Evolutionary conservation across 192 early-diverging fungal species (phyloP).

Genomic region (Thoreauomyces humboldtii): DNA sequence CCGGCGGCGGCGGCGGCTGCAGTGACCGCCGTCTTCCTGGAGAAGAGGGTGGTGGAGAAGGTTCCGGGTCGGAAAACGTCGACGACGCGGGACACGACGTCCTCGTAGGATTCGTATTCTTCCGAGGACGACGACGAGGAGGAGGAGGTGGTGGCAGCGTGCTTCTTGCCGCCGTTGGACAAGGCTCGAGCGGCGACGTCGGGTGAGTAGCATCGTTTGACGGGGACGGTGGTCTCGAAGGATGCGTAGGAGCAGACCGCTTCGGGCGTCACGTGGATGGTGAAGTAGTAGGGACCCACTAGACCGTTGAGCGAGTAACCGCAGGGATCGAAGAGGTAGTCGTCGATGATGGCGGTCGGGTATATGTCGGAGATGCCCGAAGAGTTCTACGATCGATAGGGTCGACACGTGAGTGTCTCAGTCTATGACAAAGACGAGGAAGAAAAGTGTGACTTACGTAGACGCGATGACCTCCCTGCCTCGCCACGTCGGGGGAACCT

Average conservation of each 20-base stretch:
- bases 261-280: conserved; percentile 98
- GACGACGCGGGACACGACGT: conserved; percentile 72
- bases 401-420: background rate
- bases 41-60: conserved; percentile 80
- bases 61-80: conserved; percentile 76
- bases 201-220: conserved; percentile 46
- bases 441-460: conserved; percentile 18
- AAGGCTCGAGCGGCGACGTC: conserved; percentile 24
- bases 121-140: conserved; percentile 10
- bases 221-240: conserved; percentile 90
- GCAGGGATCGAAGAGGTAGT: conserved; percentile 92
- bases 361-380: conserved; percentile 83
- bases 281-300: conserved; percentile 84
- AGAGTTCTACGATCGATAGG: conserved; percentile 46
- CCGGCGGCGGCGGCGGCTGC: no score
- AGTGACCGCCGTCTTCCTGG: conserved; percentile 40
- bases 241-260: conserved; percentile 98
- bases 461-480: conserved; percentile 36
- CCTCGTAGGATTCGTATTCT: conserved; percentile 60
- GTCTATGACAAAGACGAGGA: background rate
- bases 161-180: no score
- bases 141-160: no score
- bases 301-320: conserved; percentile 95
- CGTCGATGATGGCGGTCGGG: conserved; percentile 78
- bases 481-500: conserved; percentile 37